These are phyloP conservation scores for Tetracladium setigerum DNA, from an alignment of 495 filamentous ascomycete species.

Conservation along the genomic window DNA sequence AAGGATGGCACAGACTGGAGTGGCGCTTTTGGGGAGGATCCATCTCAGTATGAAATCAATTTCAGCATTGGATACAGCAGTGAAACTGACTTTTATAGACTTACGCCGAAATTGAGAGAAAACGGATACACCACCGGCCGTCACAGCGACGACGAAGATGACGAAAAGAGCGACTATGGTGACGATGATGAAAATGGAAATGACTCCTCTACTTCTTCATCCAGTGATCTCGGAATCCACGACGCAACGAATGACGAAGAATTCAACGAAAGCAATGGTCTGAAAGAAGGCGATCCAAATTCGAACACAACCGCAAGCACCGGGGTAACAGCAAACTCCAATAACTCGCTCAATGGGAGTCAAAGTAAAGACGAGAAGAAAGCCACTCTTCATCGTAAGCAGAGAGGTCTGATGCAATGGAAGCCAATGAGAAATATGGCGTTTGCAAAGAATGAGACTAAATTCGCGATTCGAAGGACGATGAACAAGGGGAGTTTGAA, in stretches of 20 bases:
- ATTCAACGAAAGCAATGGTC: conserved; percentile 8
- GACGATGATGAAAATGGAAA: conserved; percentile 42
- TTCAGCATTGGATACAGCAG: neutral
- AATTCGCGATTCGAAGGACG: conserved; percentile 50
- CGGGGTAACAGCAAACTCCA: conserved; percentile 1
- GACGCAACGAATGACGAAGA: conserved; percentile 27
- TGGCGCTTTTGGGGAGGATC: conserved; percentile 71
- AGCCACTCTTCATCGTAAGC: conserved; percentile 56
- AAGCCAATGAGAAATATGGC: conserved; percentile 60
- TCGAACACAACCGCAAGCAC: neutral
- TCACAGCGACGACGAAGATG: conserved; percentile 33
- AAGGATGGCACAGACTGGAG: conserved; percentile 82
- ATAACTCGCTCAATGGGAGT: conserved; percentile 25
- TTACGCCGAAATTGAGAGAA: conserved; percentile 30
- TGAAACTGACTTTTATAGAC: conserved; percentile 15
- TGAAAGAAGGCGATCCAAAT: neutral
- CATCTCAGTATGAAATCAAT: conserved; percentile 25
- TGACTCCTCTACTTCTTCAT: conserved; percentile 22
- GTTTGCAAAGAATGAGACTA: conserved; percentile 65
- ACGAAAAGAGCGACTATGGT: conserved; percentile 29
- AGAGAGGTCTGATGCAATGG: conserved; percentile 72
- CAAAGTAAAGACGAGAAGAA: conserved; percentile 45
- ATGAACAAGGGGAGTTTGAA: conserved; percentile 46
- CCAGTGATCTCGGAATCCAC: conserved; percentile 34
- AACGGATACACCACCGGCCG: conserved; percentile 26